Evolutionary conservation across 2,329 filamentous ascomycete genomes (phyloP), one percentile per base, ranked within the genome.

Genomic region (Ophiostoma novo-ulmi): DNA sequence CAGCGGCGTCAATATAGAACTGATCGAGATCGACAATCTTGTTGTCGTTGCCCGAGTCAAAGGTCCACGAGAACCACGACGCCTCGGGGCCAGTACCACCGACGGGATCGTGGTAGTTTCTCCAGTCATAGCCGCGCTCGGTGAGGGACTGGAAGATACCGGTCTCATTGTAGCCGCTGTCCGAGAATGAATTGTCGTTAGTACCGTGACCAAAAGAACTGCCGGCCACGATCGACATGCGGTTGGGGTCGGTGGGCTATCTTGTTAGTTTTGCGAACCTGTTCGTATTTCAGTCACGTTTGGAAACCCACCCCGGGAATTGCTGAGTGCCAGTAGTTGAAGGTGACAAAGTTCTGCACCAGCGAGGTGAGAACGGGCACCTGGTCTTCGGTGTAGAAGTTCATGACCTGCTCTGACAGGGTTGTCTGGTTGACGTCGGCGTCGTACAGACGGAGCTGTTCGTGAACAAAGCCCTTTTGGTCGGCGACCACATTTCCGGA

Each of bases 241-340:
- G 80, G 78, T 83, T 83, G 31, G 81, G 81, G 75, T 82, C 78
- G 48, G 81, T 82, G 8, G 80, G 80, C 80, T 72, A 22, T 67
- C 8, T n/a, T n/a, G 26, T 67, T 26, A 26, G 52, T 58, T 17
- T 13, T 44, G 5, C 14, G 3, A 31, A 17, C 8, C 14, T 13
- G 6, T 3, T 10, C 39, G 8, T 10, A 13, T 3, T 44, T 14
- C 39, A 44, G 39, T 3, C 31, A 22, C 11, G n/a, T 38, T 38
- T 5, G 17, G 3, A 0, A 13, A 79, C 79, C 75, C 76, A 81
- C 80, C 5, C 81, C 81, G 1, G 80, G 79, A 22, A 81, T 74
- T 70, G 79, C 79, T 52, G 80, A 81, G 75, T 81, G 78, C 81
- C 81, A 83, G 75, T 80, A 77, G 77, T 82, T 82, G 70, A 83